phyloP scores from a whole-genome alignment of 2,329 filamentous ascomycete species.

The Neurospora crassa region DNA sequence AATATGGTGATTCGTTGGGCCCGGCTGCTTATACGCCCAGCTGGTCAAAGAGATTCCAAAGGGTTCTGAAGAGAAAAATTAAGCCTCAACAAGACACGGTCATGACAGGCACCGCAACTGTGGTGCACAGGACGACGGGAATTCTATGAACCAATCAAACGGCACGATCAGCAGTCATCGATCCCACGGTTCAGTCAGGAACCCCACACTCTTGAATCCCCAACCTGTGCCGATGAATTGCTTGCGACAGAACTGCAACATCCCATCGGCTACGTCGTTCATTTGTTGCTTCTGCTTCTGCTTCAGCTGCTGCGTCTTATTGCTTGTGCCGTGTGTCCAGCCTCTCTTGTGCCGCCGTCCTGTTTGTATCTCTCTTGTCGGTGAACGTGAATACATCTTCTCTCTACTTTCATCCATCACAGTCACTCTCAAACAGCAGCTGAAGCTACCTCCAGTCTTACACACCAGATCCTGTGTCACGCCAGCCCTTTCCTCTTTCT shows the following conservation, averaged over 20 bases:
- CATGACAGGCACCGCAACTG: background rate
- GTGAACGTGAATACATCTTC: background rate
- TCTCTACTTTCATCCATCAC: background rate
- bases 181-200: background rate
- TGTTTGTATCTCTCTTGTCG: background rate
- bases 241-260: background rate
- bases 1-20: background rate
- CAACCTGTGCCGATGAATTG: background rate
- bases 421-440: background rate
- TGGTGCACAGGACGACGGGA: background rate
- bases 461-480: background rate
- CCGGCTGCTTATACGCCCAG: background rate
- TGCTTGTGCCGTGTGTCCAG: background rate
- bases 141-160: background rate
- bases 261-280: background rate
- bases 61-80: background rate
- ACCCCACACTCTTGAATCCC: background rate
- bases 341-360: background rate
- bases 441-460: background rate
- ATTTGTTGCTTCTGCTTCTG: background rate
- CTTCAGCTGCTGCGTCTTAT: background rate
- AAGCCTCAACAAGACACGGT: background rate
- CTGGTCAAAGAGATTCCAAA: background rate
- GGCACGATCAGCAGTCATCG: background rate
- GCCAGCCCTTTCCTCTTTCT: background rate